Percentiles rank a stretch among this genome's conserved stretches.
Conservation (phyloP, 352 stramenopile genomes). For the Globisporangium irregulare region DNA sequence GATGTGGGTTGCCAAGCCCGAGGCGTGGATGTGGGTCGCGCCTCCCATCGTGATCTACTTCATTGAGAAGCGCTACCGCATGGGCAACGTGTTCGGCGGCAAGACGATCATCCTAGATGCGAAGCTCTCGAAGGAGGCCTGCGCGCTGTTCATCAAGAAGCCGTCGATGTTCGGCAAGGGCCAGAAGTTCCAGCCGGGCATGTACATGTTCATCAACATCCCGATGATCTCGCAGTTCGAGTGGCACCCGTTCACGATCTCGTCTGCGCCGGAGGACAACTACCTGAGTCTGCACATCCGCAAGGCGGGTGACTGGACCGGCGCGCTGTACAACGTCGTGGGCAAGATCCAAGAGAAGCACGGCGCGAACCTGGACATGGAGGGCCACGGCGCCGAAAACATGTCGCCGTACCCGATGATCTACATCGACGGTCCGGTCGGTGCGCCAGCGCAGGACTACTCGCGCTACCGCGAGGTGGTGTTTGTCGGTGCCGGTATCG, state of each 20-base stretch:
- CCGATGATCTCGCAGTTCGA: constrained; percentile 69
- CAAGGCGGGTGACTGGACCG: constrained; percentile 68
- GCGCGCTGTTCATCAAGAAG: constrained; percentile 68
- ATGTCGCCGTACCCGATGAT: constrained; percentile 43
- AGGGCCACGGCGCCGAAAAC: constrained; percentile 25
- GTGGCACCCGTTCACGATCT: constrained; percentile 90
- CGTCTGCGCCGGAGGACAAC: constrained; percentile 70
- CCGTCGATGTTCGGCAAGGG: constrained; percentile 44
- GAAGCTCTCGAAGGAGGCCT: constrained; percentile 49
- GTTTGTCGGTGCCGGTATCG: constrained; percentile 67
- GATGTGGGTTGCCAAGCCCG: constrained; percentile 50
- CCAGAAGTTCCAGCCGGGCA: constrained; percentile 54
- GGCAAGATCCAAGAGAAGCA: constrained; percentile 33
- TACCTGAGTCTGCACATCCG: constrained; percentile 71
- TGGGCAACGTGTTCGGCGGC: constrained; percentile 49
- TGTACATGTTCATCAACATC: constrained; percentile 87
- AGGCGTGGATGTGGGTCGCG: constrained; percentile 55
- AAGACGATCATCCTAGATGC: constrained; percentile 46
- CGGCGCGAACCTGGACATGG: constrained; percentile 21
- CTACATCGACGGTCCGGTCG: constrained; percentile 58
- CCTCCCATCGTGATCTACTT: constrained; percentile 58
- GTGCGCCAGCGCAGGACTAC: constrained; percentile 64
- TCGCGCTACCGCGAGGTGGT: constrained; percentile 56
- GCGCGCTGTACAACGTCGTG: constrained; percentile 44
- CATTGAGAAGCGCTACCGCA: constrained; percentile 57